phyloP scores from a whole-genome alignment of 805 yeast genomes.

The Ogataea parapolymorpha region DNA sequence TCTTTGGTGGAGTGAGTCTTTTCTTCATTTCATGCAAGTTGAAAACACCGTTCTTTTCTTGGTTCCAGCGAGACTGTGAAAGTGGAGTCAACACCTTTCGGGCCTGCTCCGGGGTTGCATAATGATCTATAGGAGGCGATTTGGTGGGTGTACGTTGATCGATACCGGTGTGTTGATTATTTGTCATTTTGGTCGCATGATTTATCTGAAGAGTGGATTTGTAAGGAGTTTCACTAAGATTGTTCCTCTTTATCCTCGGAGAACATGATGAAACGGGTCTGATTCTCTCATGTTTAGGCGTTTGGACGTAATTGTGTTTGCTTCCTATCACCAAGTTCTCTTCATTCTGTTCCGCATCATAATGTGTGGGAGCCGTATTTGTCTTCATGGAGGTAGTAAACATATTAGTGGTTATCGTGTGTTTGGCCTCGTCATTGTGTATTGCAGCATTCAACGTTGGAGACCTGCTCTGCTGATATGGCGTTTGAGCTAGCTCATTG shows the following conservation, averaged over 20 bases:
- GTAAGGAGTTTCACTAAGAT: slow-evolving; percentile 12
- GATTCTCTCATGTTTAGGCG: slow-evolving; percentile 17
- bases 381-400: slow-evolving; percentile 17
- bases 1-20: neutral
- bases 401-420: slow-evolving; percentile 18
- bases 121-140: slow-evolving; percentile 4
- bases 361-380: slow-evolving; percentile 16
- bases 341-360: slow-evolving; percentile 2
- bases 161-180: neutral
- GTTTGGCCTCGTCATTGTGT: slow-evolving; percentile 14
- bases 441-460: slow-evolving; percentile 1
- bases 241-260: slow-evolving; percentile 23
- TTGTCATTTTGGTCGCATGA: slow-evolving; percentile 7
- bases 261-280: slow-evolving; percentile 17
- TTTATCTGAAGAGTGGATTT: slow-evolving; percentile 12
- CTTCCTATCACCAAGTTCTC: slow-evolving; percentile 6
- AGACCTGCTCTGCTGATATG: slow-evolving; percentile 1
- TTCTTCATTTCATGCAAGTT: slow-evolving; percentile 6
- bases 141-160: slow-evolving; percentile 10
- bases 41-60: slow-evolving; percentile 2
- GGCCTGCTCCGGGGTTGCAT: slow-evolving; percentile 27
- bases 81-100: slow-evolving; percentile 23
- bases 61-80: slow-evolving; percentile 17
- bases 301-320: slow-evolving; percentile 17
- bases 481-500: slow-evolving; percentile 14